Percentiles rank a stretch among this genome's conserved stretches.
These are phyloP conservation scores for Yamadazyma insecticola DNA, from an alignment of 805 yeast species.

Conservation along the genomic window DNA sequence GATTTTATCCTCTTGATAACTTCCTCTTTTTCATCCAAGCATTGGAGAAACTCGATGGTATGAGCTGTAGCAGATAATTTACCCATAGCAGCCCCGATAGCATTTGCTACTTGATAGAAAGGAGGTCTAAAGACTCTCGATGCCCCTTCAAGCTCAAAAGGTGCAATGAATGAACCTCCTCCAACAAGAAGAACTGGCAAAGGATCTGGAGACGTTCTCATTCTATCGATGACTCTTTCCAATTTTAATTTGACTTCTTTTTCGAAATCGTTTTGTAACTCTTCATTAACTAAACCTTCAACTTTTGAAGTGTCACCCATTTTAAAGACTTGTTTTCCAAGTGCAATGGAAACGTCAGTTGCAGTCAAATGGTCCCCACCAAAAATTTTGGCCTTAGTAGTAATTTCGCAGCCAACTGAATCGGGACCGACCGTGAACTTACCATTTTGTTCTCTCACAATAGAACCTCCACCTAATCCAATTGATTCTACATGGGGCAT, in stretches of 20 bases:
- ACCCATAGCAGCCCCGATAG: slow-evolving; percentile 27
- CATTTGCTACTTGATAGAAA: slow-evolving; percentile 43
- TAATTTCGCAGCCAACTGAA: slow-evolving; percentile 41
- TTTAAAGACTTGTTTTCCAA: slow-evolving; percentile 6
- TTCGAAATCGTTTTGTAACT: slow-evolving; percentile 11
- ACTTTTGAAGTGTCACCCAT: slow-evolving; percentile 27
- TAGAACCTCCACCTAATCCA: slow-evolving; percentile 50
- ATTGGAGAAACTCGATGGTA: slow-evolving; percentile 10
- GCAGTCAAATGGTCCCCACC: slow-evolving; percentile 41
- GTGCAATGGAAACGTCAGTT: slow-evolving; percentile 30
- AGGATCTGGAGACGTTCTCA: slow-evolving; percentile 42
- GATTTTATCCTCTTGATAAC: slow-evolving; percentile 12
- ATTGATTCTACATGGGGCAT: slow-evolving; percentile 49
- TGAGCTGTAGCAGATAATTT: slow-evolving; percentile 33
- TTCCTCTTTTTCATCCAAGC: slow-evolving; percentile 7
- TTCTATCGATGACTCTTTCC: slow-evolving; percentile 38
- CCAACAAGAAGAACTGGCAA: slow-evolving; percentile 44
- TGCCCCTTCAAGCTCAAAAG: slow-evolving; percentile 39
- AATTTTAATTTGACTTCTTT: slow-evolving; percentile 21
- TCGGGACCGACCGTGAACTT: slow-evolving; percentile 42
- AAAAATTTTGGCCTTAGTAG: slow-evolving; percentile 30
- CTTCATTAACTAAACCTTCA: too few relatives aligned
- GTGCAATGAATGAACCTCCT: slow-evolving; percentile 43
- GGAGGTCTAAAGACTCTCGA: slow-evolving; percentile 39
- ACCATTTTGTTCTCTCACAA: slow-evolving; percentile 24